Evolutionary conservation across 164 flowering plant species (phyloP).

Genomic region (Vitis rupestris): DNA sequence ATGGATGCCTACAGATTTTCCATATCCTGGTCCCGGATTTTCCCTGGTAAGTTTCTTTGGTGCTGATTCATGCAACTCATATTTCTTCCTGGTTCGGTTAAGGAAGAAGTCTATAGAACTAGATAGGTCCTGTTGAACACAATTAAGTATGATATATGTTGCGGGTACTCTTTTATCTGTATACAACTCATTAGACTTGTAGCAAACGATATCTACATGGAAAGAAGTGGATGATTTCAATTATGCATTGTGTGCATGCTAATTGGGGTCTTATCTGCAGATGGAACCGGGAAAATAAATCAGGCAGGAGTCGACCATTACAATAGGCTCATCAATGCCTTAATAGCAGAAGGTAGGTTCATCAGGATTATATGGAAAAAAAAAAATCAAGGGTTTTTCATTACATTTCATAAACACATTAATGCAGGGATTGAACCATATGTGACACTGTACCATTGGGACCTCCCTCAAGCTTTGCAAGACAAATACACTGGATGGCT

Average conservation of each 20-base stretch:
- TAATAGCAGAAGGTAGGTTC: slow-evolving; percentile 69
- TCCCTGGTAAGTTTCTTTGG: slow-evolving; percentile 47
- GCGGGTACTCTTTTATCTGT: no score
- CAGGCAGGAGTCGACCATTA: slow-evolving; percentile 89
- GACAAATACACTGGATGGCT: slow-evolving; percentile 88
- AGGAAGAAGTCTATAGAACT: no score
- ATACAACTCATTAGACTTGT: no score
- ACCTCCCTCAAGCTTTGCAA: slow-evolving; percentile 80
- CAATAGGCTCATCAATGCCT: slow-evolving; percentile 72
- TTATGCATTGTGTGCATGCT: background rate
- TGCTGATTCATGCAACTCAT: no score
- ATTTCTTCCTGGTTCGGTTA: no score
- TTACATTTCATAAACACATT: background rate
- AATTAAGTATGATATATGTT: no score
- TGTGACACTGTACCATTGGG: slow-evolving; percentile 92
- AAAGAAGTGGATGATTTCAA: background rate
- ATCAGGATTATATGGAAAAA: background rate
- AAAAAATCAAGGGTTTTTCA: background rate
- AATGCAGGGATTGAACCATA: slow-evolving; percentile 83
- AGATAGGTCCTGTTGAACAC: no score
- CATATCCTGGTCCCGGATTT: slow-evolving; percentile 86
- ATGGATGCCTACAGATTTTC: slow-evolving; percentile 86
- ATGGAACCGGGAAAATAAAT: slow-evolving; percentile 82
- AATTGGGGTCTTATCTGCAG: slow-evolving; percentile 25
- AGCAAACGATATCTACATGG: no score